Percentiles rank a stretch among this genome's conserved stretches.
These are phyloP conservation scores for Eremothecium gossypii DNA, from an alignment of 1,139 yeast species.

Conservation along the genomic window DNA sequence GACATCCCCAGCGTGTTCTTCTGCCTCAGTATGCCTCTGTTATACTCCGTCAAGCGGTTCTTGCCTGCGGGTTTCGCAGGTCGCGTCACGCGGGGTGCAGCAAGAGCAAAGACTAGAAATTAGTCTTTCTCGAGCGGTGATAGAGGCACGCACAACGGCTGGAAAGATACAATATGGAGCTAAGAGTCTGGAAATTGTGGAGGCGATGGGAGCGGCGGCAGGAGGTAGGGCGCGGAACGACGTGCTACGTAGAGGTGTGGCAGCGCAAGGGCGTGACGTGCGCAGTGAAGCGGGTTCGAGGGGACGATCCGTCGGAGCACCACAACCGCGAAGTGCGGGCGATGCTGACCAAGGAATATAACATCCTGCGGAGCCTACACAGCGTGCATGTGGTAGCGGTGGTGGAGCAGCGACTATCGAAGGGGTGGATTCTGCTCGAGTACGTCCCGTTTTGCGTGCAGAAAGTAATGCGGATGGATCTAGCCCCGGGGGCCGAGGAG, in stretches of 20 bases:
- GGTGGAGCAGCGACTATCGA: constrained; percentile 1
- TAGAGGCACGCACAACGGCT: too few species aligned
- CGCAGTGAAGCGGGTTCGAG: constrained; percentile 3
- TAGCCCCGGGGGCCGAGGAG: constrained; percentile 7
- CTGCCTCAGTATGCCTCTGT: too few species aligned
- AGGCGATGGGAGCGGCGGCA: too few species aligned
- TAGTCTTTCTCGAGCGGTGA: too few species aligned
- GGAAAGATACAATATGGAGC: too few species aligned
- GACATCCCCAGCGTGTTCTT: too few species aligned
- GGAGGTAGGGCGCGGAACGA: constrained; percentile 2
- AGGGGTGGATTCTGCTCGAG: constrained; percentile 5
- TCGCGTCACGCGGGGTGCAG: too few species aligned
- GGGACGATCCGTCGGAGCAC: constrained; percentile 1
- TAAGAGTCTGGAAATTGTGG: too few species aligned
- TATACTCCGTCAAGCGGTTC: too few species aligned
- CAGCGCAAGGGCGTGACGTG: not conserved
- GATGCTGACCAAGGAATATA: constrained; percentile 5
- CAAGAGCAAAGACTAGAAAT: too few species aligned
- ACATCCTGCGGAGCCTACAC: constrained; percentile 1
- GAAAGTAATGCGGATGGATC: constrained; percentile 4
- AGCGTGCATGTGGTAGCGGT: constrained; percentile 4
- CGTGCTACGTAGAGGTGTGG: constrained; percentile 5
- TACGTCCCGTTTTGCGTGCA: constrained; percentile 4
- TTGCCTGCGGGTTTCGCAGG: too few species aligned
- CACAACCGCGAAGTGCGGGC: constrained; percentile 2